These are phyloP conservation scores for Amniculicola lignicola DNA, from an alignment of 495 filamentous ascomycete species.

Conservation along the genomic window DNA sequence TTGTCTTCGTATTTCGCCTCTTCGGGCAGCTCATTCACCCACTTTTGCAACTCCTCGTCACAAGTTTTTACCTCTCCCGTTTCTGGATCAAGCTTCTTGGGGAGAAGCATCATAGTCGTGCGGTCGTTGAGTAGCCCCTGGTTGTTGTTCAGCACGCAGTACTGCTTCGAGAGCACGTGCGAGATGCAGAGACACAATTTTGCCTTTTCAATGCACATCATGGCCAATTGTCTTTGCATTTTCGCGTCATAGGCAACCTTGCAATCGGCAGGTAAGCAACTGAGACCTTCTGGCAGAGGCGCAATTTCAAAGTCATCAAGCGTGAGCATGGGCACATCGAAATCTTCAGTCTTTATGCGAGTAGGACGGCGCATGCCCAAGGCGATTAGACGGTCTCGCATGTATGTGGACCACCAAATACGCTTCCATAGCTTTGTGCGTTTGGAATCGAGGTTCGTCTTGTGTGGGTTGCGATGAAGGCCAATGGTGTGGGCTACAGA, in stretches of 20 bases:
- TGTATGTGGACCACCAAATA: slow-evolving; percentile 94
- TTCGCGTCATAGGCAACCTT: slow-evolving; percentile 59
- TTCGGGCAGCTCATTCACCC: slow-evolving; percentile 65
- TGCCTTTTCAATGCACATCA: slow-evolving; percentile 87
- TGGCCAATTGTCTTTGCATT: slow-evolving; percentile 69
- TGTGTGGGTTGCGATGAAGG: slow-evolving; percentile 58
- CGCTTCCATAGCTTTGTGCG: slow-evolving; percentile 80
- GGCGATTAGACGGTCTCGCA: slow-evolving; percentile 83
- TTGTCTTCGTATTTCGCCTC: slow-evolving; percentile 62
- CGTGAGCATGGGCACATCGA: slow-evolving; percentile 81
- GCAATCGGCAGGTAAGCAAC: slow-evolving; percentile 62
- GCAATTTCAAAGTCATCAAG: slow-evolving; percentile 80
- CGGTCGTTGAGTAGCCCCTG: slow-evolving; percentile 59
- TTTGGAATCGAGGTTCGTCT: slow-evolving; percentile 65
- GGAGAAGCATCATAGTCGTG: slow-evolving; percentile 86
- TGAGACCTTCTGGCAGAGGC: slow-evolving; percentile 58
- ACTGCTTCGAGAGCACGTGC: slow-evolving; percentile 79
- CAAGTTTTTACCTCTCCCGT: slow-evolving; percentile 68
- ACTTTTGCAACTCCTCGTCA: slow-evolving; percentile 69
- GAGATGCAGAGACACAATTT: slow-evolving; percentile 84
- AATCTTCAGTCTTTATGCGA: slow-evolving; percentile 84
- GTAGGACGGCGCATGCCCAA: slow-evolving; percentile 87
- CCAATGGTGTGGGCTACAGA: slow-evolving; percentile 41
- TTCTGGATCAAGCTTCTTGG: slow-evolving; percentile 76
- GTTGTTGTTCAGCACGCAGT: slow-evolving; percentile 80